These are phyloP conservation scores for Chernovozyma sophiae-reginae DNA, from an alignment of 1,139 yeast species.

Conservation along the genomic window DNA sequence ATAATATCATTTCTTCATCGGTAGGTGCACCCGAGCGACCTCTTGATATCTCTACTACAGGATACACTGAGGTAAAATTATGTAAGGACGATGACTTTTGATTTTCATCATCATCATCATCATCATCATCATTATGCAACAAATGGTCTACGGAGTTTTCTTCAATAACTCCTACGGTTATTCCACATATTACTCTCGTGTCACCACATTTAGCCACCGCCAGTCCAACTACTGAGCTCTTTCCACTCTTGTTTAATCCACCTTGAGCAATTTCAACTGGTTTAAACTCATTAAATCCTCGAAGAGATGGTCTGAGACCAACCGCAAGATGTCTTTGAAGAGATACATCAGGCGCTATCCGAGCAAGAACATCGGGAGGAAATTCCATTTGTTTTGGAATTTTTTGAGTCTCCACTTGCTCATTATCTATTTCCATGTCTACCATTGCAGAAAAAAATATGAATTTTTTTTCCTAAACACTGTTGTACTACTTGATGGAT, in stretches of 20 bases:
- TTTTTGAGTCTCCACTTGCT: not conserved
- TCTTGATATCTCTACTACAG: slow-evolving; percentile 76
- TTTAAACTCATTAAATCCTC: slow-evolving; percentile 71
- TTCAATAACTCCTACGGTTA: slow-evolving; percentile 69
- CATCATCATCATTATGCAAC: slow-evolving; percentile 21
- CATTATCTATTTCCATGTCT: not conserved
- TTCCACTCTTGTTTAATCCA: slow-evolving; percentile 34
- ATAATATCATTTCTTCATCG: slow-evolving; percentile 81
- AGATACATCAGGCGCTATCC: slow-evolving; percentile 82
- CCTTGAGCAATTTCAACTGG: slow-evolving; percentile 45
- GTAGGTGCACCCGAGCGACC: slow-evolving; percentile 83
- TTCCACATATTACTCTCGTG: slow-evolving; percentile 72
- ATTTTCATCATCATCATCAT: no score
- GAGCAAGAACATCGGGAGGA: slow-evolving; percentile 77
- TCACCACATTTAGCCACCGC: slow-evolving; percentile 69
- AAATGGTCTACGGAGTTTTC: slow-evolving; percentile 35
- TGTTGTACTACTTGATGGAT: no score
- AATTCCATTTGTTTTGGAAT: slow-evolving; percentile 42
- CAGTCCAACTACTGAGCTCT: slow-evolving; percentile 58
- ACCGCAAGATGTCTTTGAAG: slow-evolving; percentile 71
- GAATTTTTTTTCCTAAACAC: no score
- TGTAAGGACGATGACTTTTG: slow-evolving; percentile 4
- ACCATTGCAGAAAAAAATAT: no score
- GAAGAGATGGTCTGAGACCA: slow-evolving; percentile 69
- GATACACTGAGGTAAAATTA: slow-evolving; percentile 53